These are phyloP conservation scores for Rhynchospora breviuscula DNA, from an alignment of 176 grass and related monocot genomes.

Conservation along the genomic window DNA sequence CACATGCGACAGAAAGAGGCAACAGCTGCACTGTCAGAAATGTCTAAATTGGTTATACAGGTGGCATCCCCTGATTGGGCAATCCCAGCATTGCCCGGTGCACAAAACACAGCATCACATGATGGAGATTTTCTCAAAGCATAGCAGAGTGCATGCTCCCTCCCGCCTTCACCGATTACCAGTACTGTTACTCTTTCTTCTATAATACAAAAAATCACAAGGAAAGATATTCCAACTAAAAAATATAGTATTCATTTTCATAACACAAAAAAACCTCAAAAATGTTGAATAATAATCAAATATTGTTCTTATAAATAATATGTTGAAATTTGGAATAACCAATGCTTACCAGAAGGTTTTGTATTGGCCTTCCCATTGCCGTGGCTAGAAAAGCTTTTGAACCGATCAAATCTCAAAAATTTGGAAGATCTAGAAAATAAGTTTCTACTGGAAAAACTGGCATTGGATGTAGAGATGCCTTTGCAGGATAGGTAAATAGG, in stretches of 20 bases:
- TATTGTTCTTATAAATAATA: background rate
- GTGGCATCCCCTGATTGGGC: conserved; percentile 51
- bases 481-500: conserved; percentile 23
- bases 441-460: background rate
- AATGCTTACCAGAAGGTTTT: conserved; percentile 20
- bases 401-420: background rate
- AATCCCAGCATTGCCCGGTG: conserved; percentile 73
- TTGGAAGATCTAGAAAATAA: conserved; percentile 10
- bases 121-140: conserved; percentile 61
- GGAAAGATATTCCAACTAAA: background rate
- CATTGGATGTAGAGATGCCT: background rate
- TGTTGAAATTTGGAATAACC: background rate
- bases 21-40: conserved; percentile 41
- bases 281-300: background rate
- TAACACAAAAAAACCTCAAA: background rate
- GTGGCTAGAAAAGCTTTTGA: background rate
- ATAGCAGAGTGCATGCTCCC: conserved; percentile 82
- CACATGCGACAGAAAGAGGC: conserved; percentile 45
- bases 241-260: background rate
- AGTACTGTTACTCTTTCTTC: conserved; percentile 48
- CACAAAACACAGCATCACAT: conserved; percentile 60
- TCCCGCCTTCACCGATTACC: conserved; percentile 79
- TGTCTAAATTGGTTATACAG: conserved; percentile 55
- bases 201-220: conserved; percentile 19
- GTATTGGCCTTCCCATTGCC: background rate